Evolutionary conservation across 805 yeast genomes (phyloP), one percentile per base, ranked within the genome.

Genomic region (Yamadazyma olivae): DNA sequence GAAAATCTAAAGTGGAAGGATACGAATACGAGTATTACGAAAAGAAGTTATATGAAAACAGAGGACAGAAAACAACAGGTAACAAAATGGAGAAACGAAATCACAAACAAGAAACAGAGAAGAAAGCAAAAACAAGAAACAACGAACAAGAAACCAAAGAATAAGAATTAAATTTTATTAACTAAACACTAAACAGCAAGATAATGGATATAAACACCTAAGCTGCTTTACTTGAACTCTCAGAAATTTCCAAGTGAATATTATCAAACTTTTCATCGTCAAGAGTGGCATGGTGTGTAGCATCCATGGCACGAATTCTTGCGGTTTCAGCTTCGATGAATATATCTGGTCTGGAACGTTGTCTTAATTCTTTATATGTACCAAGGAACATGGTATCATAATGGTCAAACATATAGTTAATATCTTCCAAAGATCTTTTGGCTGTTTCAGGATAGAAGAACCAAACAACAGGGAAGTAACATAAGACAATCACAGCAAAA

Each of bases 401-500:
- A 14, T 35, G 20, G 13, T 33, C 42, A 26, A 46, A 46, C 36
- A 46, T 35, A 28, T 27, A 38, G 27, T 46, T 43, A 20, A 46
- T 40, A 21, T 44, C 50, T 39, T 81, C 88, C 58, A 82, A 68
- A 29, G 83, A 71, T 53, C 86, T 71, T 37, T 83, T 84, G 22
- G 83, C 78, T 30, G 88, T 81, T 64, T 82, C 89, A 30, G 89
- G 89, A 57, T 79, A 82, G 60, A 70, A 77, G 64, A 79, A 74
- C 51, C 64, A 68, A n/a, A 67, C 54, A 10, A 45, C 25, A 23
- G 47, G 47, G 12, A 25, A 27, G 24, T 43, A 43, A 16, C 36
- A 53, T 19, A 44, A 35, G 4, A 37, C 39, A 17, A 43, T 37
- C 12, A 39, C 16, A 5, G 48, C 43, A 31, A 44, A 44, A 15